Evolutionary conservation across 2,329 filamentous ascomycete genomes (phyloP).

Genomic region (Paracamarosporium sp.): DNA sequence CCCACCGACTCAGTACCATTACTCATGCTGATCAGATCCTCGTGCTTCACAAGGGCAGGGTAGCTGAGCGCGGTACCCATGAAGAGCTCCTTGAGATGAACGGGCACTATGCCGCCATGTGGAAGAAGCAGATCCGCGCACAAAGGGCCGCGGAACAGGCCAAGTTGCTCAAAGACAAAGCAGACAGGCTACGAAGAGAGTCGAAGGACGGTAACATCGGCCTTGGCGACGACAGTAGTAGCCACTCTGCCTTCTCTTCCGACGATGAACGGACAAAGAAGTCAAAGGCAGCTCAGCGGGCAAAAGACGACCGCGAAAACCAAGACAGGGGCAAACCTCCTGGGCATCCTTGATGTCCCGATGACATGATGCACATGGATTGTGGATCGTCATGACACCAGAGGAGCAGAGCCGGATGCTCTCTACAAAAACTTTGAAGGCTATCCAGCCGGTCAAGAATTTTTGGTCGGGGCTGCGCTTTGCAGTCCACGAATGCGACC

Average conservation of each 20-base stretch:
- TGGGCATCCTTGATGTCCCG: slow-evolving; percentile 32
- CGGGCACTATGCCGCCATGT: slow-evolving; percentile 57
- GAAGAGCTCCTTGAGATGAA: slow-evolving; percentile 56
- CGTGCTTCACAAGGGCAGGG: slow-evolving; percentile 60
- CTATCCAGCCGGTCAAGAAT: not conserved
- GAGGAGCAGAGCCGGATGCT: not conserved
- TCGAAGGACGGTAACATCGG: slow-evolving; percentile 51
- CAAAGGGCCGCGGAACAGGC: slow-evolving; percentile 59
- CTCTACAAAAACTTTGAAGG: not conserved
- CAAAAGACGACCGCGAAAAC: slow-evolving; percentile 7
- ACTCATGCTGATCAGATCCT: slow-evolving; percentile 63
- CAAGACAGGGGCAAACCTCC: slow-evolving; percentile 18
- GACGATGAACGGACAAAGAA: slow-evolving; percentile 42
- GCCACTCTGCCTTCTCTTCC: slow-evolving; percentile 37
- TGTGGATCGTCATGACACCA: not conserved
- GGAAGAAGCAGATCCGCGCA: slow-evolving; percentile 60
- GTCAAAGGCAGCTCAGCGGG: slow-evolving; percentile 15
- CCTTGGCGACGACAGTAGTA: slow-evolving; percentile 48
- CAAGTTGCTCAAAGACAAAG: slow-evolving; percentile 57
- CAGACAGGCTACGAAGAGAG: slow-evolving; percentile 55
- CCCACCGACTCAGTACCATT: slow-evolving; percentile 69
- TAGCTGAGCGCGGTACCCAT: slow-evolving; percentile 60
- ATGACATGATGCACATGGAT: not conserved
- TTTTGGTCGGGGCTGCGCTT: not conserved
- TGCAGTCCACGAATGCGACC: not conserved